A percentile compares a stretch with the other conserved stretches of the same genome.
phyloP scores from a whole-genome alignment of 2,329 filamentous ascomycete genomes.

The Fusarium marasasianum region DNA sequence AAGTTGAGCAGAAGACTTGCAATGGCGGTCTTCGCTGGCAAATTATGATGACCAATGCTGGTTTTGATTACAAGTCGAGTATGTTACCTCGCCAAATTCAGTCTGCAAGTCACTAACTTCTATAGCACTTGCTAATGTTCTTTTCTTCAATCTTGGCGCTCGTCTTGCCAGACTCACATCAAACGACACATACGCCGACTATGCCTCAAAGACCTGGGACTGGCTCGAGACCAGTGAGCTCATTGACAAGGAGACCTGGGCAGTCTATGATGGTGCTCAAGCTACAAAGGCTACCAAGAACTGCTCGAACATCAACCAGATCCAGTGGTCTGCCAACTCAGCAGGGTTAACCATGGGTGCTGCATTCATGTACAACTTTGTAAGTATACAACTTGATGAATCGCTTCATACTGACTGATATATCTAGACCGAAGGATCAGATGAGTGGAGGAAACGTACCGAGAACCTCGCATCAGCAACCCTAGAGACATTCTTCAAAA shows the following conservation, averaged over 20 bases:
- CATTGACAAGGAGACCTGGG: conserved; percentile 67
- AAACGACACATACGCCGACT: conserved; percentile 71
- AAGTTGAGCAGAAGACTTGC: conserved; percentile 52
- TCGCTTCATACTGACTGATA: conserved; percentile 5
- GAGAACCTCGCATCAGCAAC: conserved; percentile 62
- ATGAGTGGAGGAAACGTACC: conserved; percentile 64
- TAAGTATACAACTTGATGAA: conserved; percentile 40
- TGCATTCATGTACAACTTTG: conserved; percentile 74
- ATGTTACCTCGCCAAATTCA: conserved; percentile 10
- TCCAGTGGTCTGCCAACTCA: conserved; percentile 73
- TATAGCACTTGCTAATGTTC: conserved; percentile 65
- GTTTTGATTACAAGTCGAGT: conserved; percentile 80
- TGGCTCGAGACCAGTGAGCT: conserved; percentile 65
- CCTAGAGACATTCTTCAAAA: conserved; percentile 59
- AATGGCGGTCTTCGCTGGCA: conserved; percentile 76
- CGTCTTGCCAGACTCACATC: conserved; percentile 76
- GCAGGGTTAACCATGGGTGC: conserved; percentile 69
- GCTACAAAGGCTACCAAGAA: conserved; percentile 61
- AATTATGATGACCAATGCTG: conserved; percentile 75
- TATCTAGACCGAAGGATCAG: conserved; percentile 7
- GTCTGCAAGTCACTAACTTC: neutral
- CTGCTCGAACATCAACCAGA: conserved; percentile 67
- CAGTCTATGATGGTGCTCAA: conserved; percentile 71
- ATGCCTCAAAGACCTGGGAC: conserved; percentile 69
- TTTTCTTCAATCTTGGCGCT: conserved; percentile 71